Evolutionary conservation across 1,284 basidiomycete species (phyloP).

Genomic region (Lentinula novae-zelandiae): DNA sequence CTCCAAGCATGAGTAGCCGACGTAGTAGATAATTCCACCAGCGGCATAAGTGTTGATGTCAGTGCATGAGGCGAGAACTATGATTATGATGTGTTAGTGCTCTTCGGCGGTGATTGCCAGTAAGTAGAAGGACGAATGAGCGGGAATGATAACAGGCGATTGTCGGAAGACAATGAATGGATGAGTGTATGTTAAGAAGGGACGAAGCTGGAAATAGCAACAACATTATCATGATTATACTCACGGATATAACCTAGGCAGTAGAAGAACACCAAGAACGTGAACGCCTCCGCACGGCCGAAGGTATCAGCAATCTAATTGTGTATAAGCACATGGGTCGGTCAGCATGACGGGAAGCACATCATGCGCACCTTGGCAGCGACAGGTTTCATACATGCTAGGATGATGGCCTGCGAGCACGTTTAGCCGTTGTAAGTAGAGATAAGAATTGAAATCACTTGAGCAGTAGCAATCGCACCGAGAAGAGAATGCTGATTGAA

Average conservation of each 20-base stretch:
- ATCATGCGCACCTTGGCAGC: conserved; percentile 7
- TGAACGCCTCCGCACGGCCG: conserved; percentile 9
- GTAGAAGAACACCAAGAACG: conserved; percentile 9
- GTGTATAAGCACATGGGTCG: background rate
- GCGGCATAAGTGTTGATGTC: conserved; percentile 8
- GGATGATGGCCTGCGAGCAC: conserved; percentile 5
- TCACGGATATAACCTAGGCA: conserved; percentile 8
- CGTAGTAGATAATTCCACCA: conserved; percentile 8
- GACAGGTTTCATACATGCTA: conserved; percentile 11
- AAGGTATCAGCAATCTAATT: conserved; percentile 9
- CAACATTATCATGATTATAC: background rate
- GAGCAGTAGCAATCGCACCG: conserved; percentile 5
- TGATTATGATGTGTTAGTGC: background rate
- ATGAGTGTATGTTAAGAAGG: background rate
- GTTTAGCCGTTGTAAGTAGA: background rate
- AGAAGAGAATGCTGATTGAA: conserved; percentile 9
- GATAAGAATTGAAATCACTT: background rate
- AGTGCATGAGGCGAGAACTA: conserved; percentile 7
- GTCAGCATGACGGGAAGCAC: background rate
- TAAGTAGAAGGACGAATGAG: background rate
- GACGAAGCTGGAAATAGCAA: background rate
- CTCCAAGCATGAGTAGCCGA: conserved; percentile 8
- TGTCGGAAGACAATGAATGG: too few species aligned
- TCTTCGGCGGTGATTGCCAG: background rate
- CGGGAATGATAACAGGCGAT: too few species aligned